Conservation (phyloP, 2,329 filamentous ascomycete species). For the Sarocladium strictum region DNA sequence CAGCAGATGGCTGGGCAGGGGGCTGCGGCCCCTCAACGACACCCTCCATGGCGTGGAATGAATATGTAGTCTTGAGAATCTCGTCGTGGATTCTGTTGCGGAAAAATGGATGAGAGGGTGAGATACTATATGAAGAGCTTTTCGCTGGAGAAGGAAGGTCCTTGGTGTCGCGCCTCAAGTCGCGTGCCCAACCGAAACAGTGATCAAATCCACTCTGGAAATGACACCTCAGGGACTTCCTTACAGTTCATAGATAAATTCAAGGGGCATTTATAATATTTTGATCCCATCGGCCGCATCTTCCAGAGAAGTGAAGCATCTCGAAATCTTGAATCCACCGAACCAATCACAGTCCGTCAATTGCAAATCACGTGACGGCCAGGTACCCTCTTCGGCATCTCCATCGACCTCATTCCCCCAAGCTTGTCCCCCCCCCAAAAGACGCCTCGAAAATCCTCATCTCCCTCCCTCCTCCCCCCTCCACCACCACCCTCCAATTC, state of each 20-base stretch:
- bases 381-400: slow-evolving; percentile 10
- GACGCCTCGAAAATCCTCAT: slow-evolving; percentile 3
- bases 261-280: too few species aligned
- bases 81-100: too few species aligned
- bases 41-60: not conserved
- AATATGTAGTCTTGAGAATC: too few species aligned
- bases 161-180: not conserved
- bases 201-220: too few species aligned
- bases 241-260: too few species aligned
- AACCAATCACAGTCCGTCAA: slow-evolving; percentile 27
- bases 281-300: not conserved
- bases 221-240: too few species aligned
- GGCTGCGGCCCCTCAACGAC: not conserved
- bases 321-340: not conserved
- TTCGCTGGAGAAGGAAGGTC: too few species aligned
- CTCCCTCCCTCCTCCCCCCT: not conserved
- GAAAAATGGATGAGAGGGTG: too few species aligned
- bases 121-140: too few species aligned
- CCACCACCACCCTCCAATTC: slow-evolving; percentile 13
- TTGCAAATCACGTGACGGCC: slow-evolving; percentile 31
- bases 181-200: too few species aligned
- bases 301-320: not conserved
- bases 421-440: not conserved
- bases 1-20: slow-evolving; percentile 1
- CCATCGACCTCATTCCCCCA: slow-evolving; percentile 5